phyloP scores from a whole-genome alignment of 108 stramenopile genomes.

The Cyclotella baltica region DNA sequence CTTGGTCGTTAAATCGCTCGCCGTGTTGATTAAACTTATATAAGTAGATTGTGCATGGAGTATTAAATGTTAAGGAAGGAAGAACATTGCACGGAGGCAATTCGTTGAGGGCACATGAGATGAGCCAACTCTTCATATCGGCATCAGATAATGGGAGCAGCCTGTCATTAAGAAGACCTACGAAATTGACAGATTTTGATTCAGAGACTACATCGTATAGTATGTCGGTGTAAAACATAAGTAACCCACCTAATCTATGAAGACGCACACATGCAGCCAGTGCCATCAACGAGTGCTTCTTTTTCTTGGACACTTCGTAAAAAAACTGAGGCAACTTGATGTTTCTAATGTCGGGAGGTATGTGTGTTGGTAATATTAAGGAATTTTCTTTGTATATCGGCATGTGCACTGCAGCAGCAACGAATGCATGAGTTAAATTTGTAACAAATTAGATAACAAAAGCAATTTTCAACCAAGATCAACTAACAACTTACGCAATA shows the following conservation, averaged over 20 bases:
- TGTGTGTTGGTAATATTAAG: constrained; percentile 60
- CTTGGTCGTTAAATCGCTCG: constrained; percentile 13
- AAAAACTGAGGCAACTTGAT: constrained; percentile 53
- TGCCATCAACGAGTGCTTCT: constrained; percentile 55
- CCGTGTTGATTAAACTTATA: constrained; percentile 38
- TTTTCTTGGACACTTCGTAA: constrained; percentile 19
- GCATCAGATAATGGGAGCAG: constrained; percentile 56
- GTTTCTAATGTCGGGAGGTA: constrained; percentile 37
- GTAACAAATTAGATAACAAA: neutral
- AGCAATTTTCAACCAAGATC: neutral
- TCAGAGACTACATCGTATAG: no score
- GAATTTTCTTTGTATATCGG: constrained; percentile 52
- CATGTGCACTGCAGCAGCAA: constrained; percentile 44
- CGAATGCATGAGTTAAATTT: neutral
- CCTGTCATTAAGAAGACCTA: constrained; percentile 60
- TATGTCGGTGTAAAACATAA: no score
- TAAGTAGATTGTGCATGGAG: constrained; percentile 23
- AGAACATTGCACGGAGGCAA: neutral
- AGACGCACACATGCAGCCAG: constrained; percentile 71
- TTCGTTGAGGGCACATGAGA: constrained; percentile 11
- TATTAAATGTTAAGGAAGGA: neutral
- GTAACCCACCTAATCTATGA: constrained; percentile 52
- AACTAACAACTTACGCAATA: constrained; percentile 14
- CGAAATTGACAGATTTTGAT: no score
- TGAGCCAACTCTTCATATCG: constrained; percentile 40